Percentiles rank a stretch among this genome's conserved stretches.
These are phyloP conservation scores for Puccinia horiana DNA, from an alignment of 1,284 basidiomycete species.

Conservation along the genomic window DNA sequence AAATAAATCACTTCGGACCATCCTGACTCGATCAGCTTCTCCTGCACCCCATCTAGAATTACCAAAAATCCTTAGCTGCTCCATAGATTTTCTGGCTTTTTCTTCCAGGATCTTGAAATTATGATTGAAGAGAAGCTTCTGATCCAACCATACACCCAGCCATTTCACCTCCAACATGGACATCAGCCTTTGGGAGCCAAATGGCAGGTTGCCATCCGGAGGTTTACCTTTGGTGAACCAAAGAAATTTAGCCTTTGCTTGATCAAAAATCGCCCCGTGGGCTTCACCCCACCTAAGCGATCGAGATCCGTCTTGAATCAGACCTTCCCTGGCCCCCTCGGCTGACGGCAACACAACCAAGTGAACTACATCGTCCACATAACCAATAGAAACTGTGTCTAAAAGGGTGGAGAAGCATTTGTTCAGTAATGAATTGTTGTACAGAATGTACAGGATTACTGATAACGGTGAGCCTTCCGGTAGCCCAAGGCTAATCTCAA, in stretches of 20 bases:
- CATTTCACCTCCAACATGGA: too few species aligned
- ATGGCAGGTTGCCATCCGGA: too few species aligned
- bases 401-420: neutral
- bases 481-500: neutral
- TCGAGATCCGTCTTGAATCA: too few species aligned
- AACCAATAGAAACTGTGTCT: conserved; percentile 3
- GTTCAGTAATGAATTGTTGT: conserved; percentile 1
- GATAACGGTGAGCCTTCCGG: conserved; percentile 13
- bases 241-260: neutral
- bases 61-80: neutral
- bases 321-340: neutral
- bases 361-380: neutral
- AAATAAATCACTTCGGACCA: neutral
- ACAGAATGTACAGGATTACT: conserved; percentile 20
- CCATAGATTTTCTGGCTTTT: too few species aligned
- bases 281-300: neutral
- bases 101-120: too few species aligned
- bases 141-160: too few species aligned
- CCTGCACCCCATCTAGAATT: neutral
- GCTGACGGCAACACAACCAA: neutral
- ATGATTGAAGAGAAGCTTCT: too few species aligned
- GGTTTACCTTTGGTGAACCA: neutral
- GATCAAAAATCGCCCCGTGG: conserved; percentile 8
- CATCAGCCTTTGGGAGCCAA: too few species aligned
- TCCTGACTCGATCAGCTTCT: neutral